phyloP scores from a whole-genome alignment of 805 yeast genomes.

The Suhomyces sp. region DNA sequence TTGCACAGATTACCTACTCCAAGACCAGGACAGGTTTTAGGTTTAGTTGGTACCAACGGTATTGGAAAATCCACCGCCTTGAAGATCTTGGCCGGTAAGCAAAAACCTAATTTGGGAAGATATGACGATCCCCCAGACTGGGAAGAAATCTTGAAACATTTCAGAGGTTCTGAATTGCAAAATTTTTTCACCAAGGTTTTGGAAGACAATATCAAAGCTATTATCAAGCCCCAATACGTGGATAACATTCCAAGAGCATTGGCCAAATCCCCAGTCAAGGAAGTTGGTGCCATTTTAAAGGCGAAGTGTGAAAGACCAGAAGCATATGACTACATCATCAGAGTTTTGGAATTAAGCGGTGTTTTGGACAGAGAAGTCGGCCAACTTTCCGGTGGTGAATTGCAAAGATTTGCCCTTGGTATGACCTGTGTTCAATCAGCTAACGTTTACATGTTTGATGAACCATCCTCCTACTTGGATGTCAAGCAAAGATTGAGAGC shows the following conservation, averaged over 20 bases:
- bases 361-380: conserved; percentile 85
- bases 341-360: conserved; percentile 69
- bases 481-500: conserved; percentile 98
- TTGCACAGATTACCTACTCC: conserved; percentile 97
- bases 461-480: conserved; percentile 97
- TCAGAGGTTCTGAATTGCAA: conserved; percentile 97
- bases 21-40: conserved; percentile 97
- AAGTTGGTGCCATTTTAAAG: conserved; percentile 81
- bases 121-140: conserved; percentile 97
- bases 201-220: conserved; percentile 94
- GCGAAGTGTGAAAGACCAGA: conserved; percentile 73
- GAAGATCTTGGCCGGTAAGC: conserved; percentile 95
- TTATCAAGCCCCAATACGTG: conserved; percentile 97
- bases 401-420: conserved; percentile 97
- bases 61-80: conserved; percentile 97
- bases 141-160: conserved; percentile 87
- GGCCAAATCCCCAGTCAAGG: conserved; percentile 76
- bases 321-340: conserved; percentile 62
- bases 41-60: conserved; percentile 98
- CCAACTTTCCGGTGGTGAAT: conserved; percentile 95
- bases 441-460: conserved; percentile 98
- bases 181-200: conserved; percentile 91
- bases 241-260: conserved; percentile 97
- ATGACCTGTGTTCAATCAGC: conserved; percentile 95
- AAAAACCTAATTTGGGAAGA: conserved; percentile 93